phyloP scores from a whole-genome alignment of 2,329 filamentous ascomycete species.

The Cercospora sp. region DNA sequence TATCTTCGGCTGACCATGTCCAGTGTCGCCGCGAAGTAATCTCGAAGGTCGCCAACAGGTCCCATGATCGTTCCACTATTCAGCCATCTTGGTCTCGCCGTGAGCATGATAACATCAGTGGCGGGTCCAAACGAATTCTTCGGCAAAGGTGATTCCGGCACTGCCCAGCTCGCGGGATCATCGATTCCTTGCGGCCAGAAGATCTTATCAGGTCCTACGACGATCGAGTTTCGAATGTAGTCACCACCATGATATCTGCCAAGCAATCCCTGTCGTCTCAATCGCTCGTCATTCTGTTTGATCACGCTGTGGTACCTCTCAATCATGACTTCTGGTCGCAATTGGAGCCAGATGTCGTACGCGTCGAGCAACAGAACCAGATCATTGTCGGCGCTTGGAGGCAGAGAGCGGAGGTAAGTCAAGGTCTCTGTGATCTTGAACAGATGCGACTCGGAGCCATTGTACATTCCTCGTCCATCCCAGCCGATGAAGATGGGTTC shows the following conservation, averaged over 20 bases:
- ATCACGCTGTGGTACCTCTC: constrained; percentile 60
- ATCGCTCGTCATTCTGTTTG: constrained; percentile 53
- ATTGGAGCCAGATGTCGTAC: constrained; percentile 65
- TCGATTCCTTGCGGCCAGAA: constrained; percentile 33
- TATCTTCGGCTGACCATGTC: constrained; percentile 23
- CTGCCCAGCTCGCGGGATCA: constrained; percentile 34
- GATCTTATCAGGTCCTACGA: constrained; percentile 38
- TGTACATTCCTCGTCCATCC: constrained; percentile 30
- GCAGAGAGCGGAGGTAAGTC: constrained; percentile 31
- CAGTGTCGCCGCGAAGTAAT: constrained; percentile 41
- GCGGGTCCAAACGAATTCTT: constrained; percentile 37
- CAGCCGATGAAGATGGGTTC: constrained; percentile 33
- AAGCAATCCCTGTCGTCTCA: constrained; percentile 25
- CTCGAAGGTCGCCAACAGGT: constrained; percentile 32
- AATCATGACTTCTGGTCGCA: constrained; percentile 64
- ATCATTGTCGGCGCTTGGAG: constrained; percentile 45
- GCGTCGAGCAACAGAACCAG: constrained; percentile 65
- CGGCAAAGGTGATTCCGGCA: constrained; percentile 31
- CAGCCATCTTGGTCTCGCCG: constrained; percentile 48
- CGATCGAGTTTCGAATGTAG: constrained; percentile 30
- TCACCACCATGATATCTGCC: constrained; percentile 19
- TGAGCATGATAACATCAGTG: constrained; percentile 35
- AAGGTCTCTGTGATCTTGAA: constrained; percentile 35
- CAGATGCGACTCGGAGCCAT: constrained; percentile 38
- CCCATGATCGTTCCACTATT: constrained; percentile 48